phyloP scores from a whole-genome alignment of 108 stramenopile genomes.

The Aurantiochytrium sp. region DNA sequence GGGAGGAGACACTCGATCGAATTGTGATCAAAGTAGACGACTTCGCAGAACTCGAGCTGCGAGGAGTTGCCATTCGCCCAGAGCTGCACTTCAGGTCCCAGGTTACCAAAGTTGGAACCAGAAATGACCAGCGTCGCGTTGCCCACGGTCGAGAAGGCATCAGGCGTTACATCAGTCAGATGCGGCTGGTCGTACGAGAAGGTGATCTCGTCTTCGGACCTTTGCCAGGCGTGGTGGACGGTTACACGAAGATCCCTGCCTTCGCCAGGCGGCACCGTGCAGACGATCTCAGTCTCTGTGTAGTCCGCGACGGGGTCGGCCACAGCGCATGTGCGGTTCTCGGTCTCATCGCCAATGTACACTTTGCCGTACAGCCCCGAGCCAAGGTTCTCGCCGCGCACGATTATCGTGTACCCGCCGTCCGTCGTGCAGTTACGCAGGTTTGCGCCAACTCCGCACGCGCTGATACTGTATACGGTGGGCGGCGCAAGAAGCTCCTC shows the following conservation, averaged over 20 bases:
- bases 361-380: neutral
- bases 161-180: neutral
- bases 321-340: neutral
- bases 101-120: neutral
- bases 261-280: neutral
- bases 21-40: neutral
- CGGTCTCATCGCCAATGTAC: neutral
- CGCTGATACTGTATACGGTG: neutral
- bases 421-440: neutral
- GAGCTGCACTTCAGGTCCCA: neutral
- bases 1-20: neutral
- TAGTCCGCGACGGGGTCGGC: neutral
- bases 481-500: neutral
- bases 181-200: neutral
- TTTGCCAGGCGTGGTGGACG: neutral
- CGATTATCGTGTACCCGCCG: neutral
- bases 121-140: neutral
- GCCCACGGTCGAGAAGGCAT: neutral
- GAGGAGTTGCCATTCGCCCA: neutral
- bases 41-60: neutral
- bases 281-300: neutral
- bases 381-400: neutral
- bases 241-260: neutral
- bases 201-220: neutral
- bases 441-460: neutral